Evolutionary conservation across 306 rosid genomes (phyloP).

Genomic region (Dalbergia cochinchinensis): DNA sequence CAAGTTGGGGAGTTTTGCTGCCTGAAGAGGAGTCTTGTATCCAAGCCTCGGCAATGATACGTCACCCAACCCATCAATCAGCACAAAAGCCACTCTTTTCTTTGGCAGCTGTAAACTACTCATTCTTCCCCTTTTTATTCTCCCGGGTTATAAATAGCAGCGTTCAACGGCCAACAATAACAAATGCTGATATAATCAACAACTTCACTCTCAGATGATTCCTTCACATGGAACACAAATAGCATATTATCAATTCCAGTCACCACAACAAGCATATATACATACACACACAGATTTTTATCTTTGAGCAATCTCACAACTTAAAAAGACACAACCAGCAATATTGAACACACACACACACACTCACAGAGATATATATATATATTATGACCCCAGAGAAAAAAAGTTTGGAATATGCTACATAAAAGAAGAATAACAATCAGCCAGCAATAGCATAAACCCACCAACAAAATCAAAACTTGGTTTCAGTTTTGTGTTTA

Average conservation of each 20-base stretch:
- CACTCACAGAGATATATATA: neutral
- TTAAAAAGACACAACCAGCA: conserved; percentile 25
- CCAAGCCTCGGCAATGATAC: conserved; percentile 88
- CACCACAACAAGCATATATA: neutral
- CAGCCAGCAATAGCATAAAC: neutral
- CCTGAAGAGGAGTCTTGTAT: conserved; percentile 87
- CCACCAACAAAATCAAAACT: conserved; percentile 34
- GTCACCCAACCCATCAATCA: conserved; percentile 94
- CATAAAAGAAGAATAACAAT: neutral
- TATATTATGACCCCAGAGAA: neutral
- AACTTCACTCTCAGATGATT: conserved; percentile 36
- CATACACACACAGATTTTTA: conserved; percentile 16
- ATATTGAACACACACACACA: conserved; percentile 26
- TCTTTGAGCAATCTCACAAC: neutral
- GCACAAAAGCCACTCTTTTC: conserved; percentile 93
- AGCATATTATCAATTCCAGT: conserved; percentile 47
- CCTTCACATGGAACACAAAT: conserved; percentile 37
- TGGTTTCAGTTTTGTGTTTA: conserved; percentile 26
- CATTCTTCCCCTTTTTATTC: conserved; percentile 49
- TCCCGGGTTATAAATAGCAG: conserved; percentile 23
- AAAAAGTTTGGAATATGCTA: neutral
- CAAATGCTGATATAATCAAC: conserved; percentile 19
- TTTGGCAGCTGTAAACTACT: conserved; percentile 62
- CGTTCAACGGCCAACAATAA: conserved; percentile 12
- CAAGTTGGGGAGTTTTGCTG: conserved; percentile 77